phyloP scores from a whole-genome alignment of 768 basidiomycete species.

The Nevesoporus exiguus region DNA sequence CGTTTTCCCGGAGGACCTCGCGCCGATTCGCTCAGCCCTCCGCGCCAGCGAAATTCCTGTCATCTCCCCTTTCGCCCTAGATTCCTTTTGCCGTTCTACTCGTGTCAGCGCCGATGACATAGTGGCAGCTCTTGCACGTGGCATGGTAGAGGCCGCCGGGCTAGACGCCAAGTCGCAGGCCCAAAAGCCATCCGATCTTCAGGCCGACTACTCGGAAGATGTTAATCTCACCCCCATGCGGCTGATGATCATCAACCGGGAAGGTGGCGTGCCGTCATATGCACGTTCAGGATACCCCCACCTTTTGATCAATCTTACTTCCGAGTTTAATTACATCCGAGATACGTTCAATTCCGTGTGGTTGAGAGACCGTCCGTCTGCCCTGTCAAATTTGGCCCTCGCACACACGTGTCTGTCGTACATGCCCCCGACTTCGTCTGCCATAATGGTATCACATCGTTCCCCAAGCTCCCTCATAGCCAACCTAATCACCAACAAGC shows the following conservation, averaged over 20 bases:
- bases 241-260: constrained; percentile 95
- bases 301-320: constrained; percentile 89
- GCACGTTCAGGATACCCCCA: constrained; percentile 94
- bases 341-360: constrained; percentile 80
- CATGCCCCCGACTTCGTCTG: constrained; percentile 93
- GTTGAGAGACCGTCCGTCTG: constrained; percentile 74
- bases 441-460: constrained; percentile 95
- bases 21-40: constrained; percentile 83
- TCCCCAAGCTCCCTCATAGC: constrained; percentile 93
- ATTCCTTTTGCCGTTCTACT: constrained; percentile 83
- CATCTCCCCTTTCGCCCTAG: constrained; percentile 87
- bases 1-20: constrained; percentile 74
- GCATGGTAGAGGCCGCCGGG: constrained; percentile 65
- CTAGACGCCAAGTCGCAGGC: constrained; percentile 41
- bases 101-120: constrained; percentile 87
- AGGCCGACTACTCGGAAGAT: constrained; percentile 44
- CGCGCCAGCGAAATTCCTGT: constrained; percentile 95
- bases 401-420: constrained; percentile 83
- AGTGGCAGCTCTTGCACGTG: constrained; percentile 79
- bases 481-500: constrained; percentile 97
- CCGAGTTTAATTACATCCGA: constrained; percentile 82
- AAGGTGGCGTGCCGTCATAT: constrained; percentile 97
- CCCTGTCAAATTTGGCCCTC: constrained; percentile 80
- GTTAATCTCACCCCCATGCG: constrained; percentile 90
- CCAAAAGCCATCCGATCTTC: constrained; percentile 29